Conservation (phyloP, 495 filamentous ascomycete species). For the Hypoxylon intermedium region DNA sequence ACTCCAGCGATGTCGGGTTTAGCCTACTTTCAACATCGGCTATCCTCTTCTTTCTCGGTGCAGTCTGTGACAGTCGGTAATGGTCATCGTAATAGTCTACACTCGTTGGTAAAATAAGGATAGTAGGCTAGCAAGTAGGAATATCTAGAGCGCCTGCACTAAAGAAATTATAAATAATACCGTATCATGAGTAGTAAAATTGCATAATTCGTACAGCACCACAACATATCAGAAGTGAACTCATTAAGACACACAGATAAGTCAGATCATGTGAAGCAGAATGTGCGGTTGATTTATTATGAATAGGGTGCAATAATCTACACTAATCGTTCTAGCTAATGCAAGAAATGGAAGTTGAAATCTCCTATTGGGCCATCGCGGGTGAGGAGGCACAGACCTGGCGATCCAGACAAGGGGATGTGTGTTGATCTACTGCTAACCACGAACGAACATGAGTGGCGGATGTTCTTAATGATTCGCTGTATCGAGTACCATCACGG, state of each 20-base stretch:
- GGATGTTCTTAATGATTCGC: not conserved
- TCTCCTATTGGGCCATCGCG: conserved; percentile 28
- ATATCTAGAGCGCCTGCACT: no score
- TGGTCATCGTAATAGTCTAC: no score
- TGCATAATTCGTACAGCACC: no score
- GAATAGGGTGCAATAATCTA: conserved; percentile 2
- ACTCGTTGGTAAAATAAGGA: no score
- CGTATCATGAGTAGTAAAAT: not conserved
- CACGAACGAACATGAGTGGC: no score
- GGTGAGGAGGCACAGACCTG: conserved; percentile 28
- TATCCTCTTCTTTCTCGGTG: not conserved
- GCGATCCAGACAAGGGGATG: conserved; percentile 29
- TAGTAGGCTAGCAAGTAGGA: no score
- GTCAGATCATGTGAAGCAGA: conserved; percentile 33
- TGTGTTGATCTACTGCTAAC: no score
- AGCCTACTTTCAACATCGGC: not conserved
- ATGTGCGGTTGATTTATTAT: conserved; percentile 31
- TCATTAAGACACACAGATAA: conserved; percentile 23
- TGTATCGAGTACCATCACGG: not conserved
- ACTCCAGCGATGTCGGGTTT: conserved; percentile 31
- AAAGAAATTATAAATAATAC: not conserved
- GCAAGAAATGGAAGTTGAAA: conserved; percentile 10
- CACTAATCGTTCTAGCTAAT: not conserved
- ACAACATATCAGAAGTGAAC: conserved; percentile 14
- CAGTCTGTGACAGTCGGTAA: no score